phyloP scores from a whole-genome alignment of 228 moss, liverwort and hornwort species.

The Sphagnum magellanicum region DNA sequence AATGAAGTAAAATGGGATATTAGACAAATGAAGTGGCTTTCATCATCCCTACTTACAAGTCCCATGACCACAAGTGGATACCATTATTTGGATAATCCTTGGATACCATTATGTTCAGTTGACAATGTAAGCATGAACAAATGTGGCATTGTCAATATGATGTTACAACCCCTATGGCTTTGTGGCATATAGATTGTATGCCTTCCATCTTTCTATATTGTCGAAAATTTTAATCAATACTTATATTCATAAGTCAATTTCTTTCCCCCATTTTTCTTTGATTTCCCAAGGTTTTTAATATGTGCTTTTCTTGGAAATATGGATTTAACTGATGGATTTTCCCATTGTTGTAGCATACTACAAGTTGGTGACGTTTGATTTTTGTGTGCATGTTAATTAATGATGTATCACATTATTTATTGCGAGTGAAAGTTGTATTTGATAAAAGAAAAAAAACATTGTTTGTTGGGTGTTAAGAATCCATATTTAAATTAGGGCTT shows the following conservation, averaged over 20 bases:
- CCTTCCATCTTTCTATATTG: neutral
- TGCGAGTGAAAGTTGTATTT: neutral
- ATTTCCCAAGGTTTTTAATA: neutral
- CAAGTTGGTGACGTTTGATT: neutral
- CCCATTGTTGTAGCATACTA: neutral
- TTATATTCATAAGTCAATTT: neutral
- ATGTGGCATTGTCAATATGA: neutral
- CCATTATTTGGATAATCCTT: too few species aligned
- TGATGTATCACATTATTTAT: neutral
- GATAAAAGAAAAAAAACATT: neutral
- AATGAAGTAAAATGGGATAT: too few species aligned
- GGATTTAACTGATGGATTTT: neutral
- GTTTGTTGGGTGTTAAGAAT: neutral
- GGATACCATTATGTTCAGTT: too few species aligned
- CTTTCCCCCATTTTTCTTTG: neutral
- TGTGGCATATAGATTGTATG: neutral
- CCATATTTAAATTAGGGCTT: neutral
- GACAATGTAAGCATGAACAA: neutral
- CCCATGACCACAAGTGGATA: too few species aligned
- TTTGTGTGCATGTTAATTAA: neutral
- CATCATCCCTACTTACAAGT: too few species aligned
- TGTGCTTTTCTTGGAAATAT: neutral
- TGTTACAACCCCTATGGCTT: neutral
- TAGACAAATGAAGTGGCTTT: too few species aligned
- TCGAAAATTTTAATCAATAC: neutral